phyloP scores from a whole-genome alignment of 2,329 filamentous ascomycete genomes.

The Tolypocladium cylindrosporum region DNA sequence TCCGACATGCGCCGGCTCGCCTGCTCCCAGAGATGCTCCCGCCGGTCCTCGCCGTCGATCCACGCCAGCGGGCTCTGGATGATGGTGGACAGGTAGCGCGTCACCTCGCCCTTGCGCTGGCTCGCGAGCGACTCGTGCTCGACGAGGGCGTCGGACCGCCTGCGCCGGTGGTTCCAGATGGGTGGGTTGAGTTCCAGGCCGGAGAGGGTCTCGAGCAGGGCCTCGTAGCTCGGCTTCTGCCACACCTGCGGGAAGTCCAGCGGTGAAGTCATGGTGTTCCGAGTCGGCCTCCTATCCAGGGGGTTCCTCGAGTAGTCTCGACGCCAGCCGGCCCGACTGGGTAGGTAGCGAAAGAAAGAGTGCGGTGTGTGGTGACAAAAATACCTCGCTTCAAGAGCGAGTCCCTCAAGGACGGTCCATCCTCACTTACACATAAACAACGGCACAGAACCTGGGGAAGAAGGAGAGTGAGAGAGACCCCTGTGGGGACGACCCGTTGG shows the following conservation, averaged over 20 bases:
- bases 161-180: slow-evolving; percentile 49
- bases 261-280: slow-evolving; percentile 17
- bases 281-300: not conserved
- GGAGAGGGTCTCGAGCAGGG: slow-evolving; percentile 56
- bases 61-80: slow-evolving; percentile 58
- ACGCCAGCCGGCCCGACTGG: not conserved
- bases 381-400: not conserved
- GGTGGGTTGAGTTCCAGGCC: slow-evolving; percentile 57
- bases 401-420: not conserved
- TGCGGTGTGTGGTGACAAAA: not conserved
- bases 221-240: slow-evolving; percentile 57
- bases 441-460: not conserved
- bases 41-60: slow-evolving; percentile 56
- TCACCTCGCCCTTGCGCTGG: slow-evolving; percentile 39
- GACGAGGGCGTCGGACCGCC: slow-evolving; percentile 29
- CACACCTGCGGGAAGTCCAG: slow-evolving; percentile 73
- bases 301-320: not conserved
- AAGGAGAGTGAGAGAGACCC: not conserved
- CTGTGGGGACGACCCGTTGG: not conserved
- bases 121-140: slow-evolving; percentile 29
- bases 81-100: slow-evolving; percentile 59
- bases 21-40: slow-evolving; percentile 64
- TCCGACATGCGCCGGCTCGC: slow-evolving; percentile 76
- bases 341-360: not conserved
- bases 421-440: not conserved